Evolutionary conservation across 306 rosid genomes (phyloP).

Genomic region (Cucurbita moschata): DNA sequence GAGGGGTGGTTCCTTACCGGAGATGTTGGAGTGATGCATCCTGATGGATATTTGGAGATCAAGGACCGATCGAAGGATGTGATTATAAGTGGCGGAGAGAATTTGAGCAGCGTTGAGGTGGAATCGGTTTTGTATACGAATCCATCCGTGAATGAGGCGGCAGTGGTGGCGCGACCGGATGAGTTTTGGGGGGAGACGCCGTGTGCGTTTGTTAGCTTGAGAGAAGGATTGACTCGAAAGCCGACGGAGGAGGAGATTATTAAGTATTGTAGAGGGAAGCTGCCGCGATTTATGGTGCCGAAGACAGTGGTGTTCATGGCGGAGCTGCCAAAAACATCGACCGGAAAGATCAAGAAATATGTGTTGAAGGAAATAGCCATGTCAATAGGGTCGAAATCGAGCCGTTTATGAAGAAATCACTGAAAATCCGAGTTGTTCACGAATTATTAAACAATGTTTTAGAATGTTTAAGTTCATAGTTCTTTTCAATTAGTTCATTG

Average conservation of each 20-base stretch:
- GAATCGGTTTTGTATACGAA: constrained; percentile 39
- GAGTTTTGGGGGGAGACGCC: constrained; percentile 79
- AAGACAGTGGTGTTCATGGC: constrained; percentile 45
- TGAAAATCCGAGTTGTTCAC: too few relatives aligned
- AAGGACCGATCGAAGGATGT: constrained; percentile 67
- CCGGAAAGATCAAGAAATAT: constrained; percentile 56
- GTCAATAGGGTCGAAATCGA: constrained; percentile 23
- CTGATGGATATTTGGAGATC: constrained; percentile 59
- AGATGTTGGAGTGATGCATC: constrained; percentile 57
- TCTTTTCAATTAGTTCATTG: too few relatives aligned
- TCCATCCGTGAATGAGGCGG: constrained; percentile 55
- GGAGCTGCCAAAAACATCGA: constrained; percentile 52
- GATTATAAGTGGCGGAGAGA: constrained; percentile 72
- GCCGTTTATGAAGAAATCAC: not conserved
- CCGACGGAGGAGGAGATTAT: constrained; percentile 39
- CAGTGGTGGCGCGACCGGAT: constrained; percentile 61
- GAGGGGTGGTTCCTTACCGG: constrained; percentile 64
- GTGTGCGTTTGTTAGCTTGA: constrained; percentile 59
- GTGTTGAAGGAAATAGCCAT: constrained; percentile 32
- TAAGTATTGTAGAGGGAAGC: constrained; percentile 31
- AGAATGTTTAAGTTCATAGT: too few relatives aligned
- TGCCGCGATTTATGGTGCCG: constrained; percentile 55
- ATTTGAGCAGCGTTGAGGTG: constrained; percentile 66
- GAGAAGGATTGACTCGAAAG: constrained; percentile 10
- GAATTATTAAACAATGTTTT: too few relatives aligned